Base-by-base conservation (phyloP, 352 stramenopile species). In the Phytopythium chamaehyphon region DNA sequence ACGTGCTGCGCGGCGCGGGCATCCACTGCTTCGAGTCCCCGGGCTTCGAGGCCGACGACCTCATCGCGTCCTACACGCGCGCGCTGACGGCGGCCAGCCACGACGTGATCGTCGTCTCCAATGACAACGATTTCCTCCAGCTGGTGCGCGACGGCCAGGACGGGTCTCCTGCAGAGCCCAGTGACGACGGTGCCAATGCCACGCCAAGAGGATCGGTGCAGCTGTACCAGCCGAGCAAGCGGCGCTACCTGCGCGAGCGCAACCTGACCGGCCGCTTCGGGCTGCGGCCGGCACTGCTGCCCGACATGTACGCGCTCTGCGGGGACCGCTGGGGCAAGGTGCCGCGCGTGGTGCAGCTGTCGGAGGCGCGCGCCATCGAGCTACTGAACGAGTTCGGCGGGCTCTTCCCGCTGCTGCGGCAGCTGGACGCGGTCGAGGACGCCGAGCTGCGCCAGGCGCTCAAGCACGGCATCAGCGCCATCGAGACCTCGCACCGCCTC, bases 401-500 rank as follows among this genome's bases (percentile, higher is more conserved):
- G 37, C 51, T 93, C 7, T 76, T 69, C 15, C 58, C 59, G 14
- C 54, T 93, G 44, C 52, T 93, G 55, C 67, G 83, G 6, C 77
- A 73, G 37, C 66, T 93, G 37, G 67, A 93, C 63, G 59, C 72
- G 19, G 59, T 91, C 8, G 64, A 81, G 15, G 70, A 93, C 47
- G 40, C 49, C 2, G 26, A 31, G 19, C 45, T 93, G 24, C 52
- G 68, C 57, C 82, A 68, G 51, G 79, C 72, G n/a, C 55, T 93
- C 19, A 90, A 91, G 67, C 66, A 77, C 43, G 58, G 58, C 24
- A 91, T 93, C 61, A 83, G 74, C 54, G 66, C 56, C n/a, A 72
- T 93, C 15, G 83, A 93, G 64, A 74, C 65, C n/a, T 82, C 76
- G n/a, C 83, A 89, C 37, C 74, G 78, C 16, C 83, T 90, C 47